Evolutionary conservation across 441 rosid species (phyloP).

Genomic region (Dalechampia spathulata): DNA sequence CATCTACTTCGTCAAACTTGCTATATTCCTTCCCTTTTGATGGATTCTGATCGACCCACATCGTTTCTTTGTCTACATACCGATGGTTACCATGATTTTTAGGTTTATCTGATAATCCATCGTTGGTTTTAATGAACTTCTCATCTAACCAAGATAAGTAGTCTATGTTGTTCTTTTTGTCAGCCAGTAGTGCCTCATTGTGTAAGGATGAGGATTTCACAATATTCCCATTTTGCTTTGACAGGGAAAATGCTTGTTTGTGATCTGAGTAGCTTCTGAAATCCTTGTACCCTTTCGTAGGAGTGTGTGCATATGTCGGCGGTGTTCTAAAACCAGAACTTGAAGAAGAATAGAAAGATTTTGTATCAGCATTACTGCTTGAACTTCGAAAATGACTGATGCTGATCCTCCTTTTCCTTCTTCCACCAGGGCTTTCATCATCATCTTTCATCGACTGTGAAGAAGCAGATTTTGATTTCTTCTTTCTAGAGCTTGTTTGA

Average conservation of each 20-base stretch:
- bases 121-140: slow-evolving; percentile 31
- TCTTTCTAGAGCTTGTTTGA: slow-evolving; percentile 67
- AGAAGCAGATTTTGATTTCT: slow-evolving; percentile 49
- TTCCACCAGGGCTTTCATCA: slow-evolving; percentile 53
- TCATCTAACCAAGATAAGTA: slow-evolving; percentile 44
- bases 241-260: slow-evolving; percentile 27
- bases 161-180: slow-evolving; percentile 26
- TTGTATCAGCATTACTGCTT: slow-evolving; percentile 28
- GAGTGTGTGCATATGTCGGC: slow-evolving; percentile 53
- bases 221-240: slow-evolving; percentile 22
- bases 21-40: slow-evolving; percentile 23
- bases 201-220: slow-evolving; percentile 22
- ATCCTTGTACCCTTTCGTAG: slow-evolving; percentile 54
- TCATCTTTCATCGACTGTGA: slow-evolving; percentile 49
- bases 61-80: slow-evolving; percentile 27
- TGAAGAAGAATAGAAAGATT: slow-evolving; percentile 54
- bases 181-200: slow-evolving; percentile 15
- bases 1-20: slow-evolving; percentile 37
- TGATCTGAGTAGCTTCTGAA: slow-evolving; percentile 44
- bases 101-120: slow-evolving; percentile 20
- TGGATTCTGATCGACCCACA: slow-evolving; percentile 22
- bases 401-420: slow-evolving; percentile 82
- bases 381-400: slow-evolving; percentile 74
- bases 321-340: slow-evolving; percentile 77
- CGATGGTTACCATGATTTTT: slow-evolving; percentile 19